Base-by-base conservation (phyloP, 805 yeast species). In the Metschnikowia aberdeeniae region DNA sequence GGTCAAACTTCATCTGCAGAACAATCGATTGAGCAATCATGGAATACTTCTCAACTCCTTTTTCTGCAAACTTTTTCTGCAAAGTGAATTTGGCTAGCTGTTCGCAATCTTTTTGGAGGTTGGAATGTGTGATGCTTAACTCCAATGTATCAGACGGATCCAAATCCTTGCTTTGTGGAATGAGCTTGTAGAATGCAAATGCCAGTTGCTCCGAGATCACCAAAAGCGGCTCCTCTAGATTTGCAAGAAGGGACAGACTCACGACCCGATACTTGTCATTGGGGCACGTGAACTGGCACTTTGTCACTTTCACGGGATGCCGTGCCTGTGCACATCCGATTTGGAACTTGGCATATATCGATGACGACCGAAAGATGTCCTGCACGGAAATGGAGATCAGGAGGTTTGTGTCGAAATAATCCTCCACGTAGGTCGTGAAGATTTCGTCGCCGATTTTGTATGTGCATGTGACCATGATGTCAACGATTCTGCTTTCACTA, bases 341-440 rank as follows among this genome's bases (percentile, higher is more conserved):
- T 11, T 84, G 78, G 58, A 85, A 88, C 53, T 81, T 84, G 5
- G 89, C 80, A 51, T 77, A 82, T 1, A 87, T 64, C 26, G 70
- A 64, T 13, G 75, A 60, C 3, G 76, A 61, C 51, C 80, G 77
- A 67, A 86, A 86, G 9, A 82, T 80, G 59, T 88, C 96, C 55
- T 86, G 92, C 2, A 86, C 95, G 2, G 88, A 81, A 1, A 86
- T 93, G 0, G 89, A 82, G 6, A 86, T 66, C 5, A 77, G 70
- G 32, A 87, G 66, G 1, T 77, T 63, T 5, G 81, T 76, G 47
- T 84, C 82, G 5, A 84, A 57, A 33, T 64, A 67, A 5, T 64
- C 56, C 14, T 57, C 58, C 9, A 67, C 42, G 31, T 38, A 9
- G 50, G 63, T 59, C 40, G 55, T 44, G 51, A 54, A 61, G 5